A percentile compares a stretch with the other conserved stretches of the same genome.
Conservation (phyloP, 2,329 filamentous ascomycete species). For the Aureobasidium namibiae region DNA sequence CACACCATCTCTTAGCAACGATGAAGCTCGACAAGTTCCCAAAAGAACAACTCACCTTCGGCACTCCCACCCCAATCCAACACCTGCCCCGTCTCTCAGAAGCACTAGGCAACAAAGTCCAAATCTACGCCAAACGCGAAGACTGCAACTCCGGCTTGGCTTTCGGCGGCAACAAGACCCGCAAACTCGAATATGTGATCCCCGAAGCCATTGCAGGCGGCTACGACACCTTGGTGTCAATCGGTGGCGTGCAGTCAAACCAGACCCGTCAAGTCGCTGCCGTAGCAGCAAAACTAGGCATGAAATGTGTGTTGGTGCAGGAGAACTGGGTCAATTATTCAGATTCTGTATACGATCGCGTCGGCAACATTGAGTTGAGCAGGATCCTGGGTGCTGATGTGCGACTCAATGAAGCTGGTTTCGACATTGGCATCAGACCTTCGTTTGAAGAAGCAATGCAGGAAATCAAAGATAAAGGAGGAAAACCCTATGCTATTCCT, state of each 20-base stretch:
- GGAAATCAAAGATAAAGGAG: conserved; percentile 45
- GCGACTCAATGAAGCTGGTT: conserved; percentile 49
- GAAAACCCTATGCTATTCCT: conserved; percentile 63
- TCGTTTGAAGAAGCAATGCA: conserved; percentile 45
- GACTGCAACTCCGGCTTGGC: conserved; percentile 43
- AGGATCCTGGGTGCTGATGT: conserved; percentile 39
- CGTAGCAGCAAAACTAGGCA: conserved; percentile 25
- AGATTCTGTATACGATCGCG: conserved; percentile 10
- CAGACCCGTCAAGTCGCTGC: conserved; percentile 31
- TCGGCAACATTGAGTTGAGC: conserved; percentile 19
- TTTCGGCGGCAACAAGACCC: conserved; percentile 32
- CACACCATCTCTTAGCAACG: not conserved
- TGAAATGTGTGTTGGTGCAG: conserved; percentile 25
- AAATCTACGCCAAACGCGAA: conserved; percentile 63
- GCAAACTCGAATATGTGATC: conserved; percentile 32
- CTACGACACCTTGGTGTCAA: conserved; percentile 27
- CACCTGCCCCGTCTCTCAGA: conserved; percentile 55
- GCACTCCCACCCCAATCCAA: conserved; percentile 60
- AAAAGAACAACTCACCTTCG: conserved; percentile 52
- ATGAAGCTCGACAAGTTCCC: conserved; percentile 35
- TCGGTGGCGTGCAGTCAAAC: conserved; percentile 31
- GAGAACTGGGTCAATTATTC: conserved; percentile 23
- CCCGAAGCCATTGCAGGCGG: conserved; percentile 24
- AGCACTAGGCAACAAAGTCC: conserved; percentile 51
- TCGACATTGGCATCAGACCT: conserved; percentile 58